Conservation (phyloP, 768 basidiomycete species). For the Boletales sp. region DNA sequence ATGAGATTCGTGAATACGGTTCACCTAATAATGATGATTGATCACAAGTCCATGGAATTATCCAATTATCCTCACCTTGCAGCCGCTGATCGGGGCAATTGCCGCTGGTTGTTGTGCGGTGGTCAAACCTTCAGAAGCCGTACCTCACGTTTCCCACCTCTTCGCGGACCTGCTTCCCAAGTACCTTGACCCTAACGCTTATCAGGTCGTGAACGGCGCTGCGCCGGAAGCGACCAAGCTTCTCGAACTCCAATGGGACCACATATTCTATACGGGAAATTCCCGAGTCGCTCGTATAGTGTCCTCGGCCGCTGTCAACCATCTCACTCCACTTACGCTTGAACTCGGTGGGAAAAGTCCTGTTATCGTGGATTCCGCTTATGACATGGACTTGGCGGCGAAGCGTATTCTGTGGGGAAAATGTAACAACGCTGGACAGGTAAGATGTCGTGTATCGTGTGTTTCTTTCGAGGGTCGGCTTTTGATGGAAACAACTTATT, state of each 20-base stretch:
- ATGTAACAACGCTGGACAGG: slow-evolving; percentile 62
- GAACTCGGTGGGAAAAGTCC: slow-evolving; percentile 42
- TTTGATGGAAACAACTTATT: background rate
- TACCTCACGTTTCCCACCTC: slow-evolving; percentile 46
- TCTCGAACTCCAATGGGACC: slow-evolving; percentile 29
- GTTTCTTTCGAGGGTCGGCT: background rate
- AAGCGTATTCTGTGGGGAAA: slow-evolving; percentile 69
- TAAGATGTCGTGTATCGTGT: slow-evolving; percentile 7
- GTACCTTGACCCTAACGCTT: slow-evolving; percentile 50
- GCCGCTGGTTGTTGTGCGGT: slow-evolving; percentile 68
- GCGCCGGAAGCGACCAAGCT: slow-evolving; percentile 37
- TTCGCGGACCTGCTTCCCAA: slow-evolving; percentile 53
- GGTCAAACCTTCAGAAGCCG: slow-evolving; percentile 62
- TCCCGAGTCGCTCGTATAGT: slow-evolving; percentile 23
- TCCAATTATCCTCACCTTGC: slow-evolving; percentile 50
- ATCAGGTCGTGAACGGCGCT: slow-evolving; percentile 49
- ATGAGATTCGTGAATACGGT: background rate
- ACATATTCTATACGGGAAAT: slow-evolving; percentile 39
- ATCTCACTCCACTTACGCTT: slow-evolving; percentile 33
- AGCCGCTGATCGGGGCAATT: slow-evolving; percentile 67
- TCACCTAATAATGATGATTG: background rate
- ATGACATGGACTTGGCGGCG: slow-evolving; percentile 49
- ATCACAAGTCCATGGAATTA: slow-evolving; percentile 61
- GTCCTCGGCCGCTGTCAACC: slow-evolving; percentile 23
- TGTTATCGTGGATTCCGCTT: slow-evolving; percentile 41